Conservation (phyloP, 371 early-diverging fungal genomes). For the Saksenaea oblongispora region DNA sequence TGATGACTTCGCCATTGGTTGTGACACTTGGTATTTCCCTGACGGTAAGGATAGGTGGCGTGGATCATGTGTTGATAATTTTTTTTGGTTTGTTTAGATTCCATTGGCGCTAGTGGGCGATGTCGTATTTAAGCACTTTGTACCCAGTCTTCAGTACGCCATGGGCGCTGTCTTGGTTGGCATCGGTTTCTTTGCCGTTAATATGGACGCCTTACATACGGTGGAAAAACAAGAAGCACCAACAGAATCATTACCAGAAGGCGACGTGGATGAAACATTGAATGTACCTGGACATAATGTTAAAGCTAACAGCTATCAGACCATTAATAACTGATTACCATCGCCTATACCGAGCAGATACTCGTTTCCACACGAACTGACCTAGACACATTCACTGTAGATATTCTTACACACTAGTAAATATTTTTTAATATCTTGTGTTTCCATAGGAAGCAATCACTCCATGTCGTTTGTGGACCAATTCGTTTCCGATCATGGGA, state of each 20-base stretch:
- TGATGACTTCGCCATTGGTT: constrained; percentile 81
- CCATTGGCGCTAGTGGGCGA: constrained; percentile 79
- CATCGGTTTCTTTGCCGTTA: constrained; percentile 70
- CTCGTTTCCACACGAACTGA: neutral
- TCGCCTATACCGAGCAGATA: neutral
- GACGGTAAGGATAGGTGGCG: constrained; percentile 40
- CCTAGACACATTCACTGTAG: neutral
- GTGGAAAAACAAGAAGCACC: constrained; percentile 9
- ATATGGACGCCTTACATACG: constrained; percentile 49
- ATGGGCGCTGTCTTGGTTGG: constrained; percentile 69
- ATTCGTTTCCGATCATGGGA: neutral
- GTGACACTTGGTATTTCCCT: constrained; percentile 78
- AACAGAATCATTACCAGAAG: constrained; percentile 8
- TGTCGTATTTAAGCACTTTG: constrained; percentile 62
- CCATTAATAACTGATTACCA: neutral
- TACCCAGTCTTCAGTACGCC: constrained; percentile 60
- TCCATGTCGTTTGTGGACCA: neutral
- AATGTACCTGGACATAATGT: neutral
- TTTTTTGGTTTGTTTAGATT: constrained; percentile 19
- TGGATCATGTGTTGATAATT: neutral
- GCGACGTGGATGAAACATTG: neutral
- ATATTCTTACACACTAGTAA: neutral
- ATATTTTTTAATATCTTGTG: neutral
- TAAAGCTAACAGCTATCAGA: neutral
- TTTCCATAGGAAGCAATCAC: neutral